These are phyloP conservation scores for Lophiotrema nucula DNA, from an alignment of 495 filamentous ascomycete genomes.

Conservation along the genomic window DNA sequence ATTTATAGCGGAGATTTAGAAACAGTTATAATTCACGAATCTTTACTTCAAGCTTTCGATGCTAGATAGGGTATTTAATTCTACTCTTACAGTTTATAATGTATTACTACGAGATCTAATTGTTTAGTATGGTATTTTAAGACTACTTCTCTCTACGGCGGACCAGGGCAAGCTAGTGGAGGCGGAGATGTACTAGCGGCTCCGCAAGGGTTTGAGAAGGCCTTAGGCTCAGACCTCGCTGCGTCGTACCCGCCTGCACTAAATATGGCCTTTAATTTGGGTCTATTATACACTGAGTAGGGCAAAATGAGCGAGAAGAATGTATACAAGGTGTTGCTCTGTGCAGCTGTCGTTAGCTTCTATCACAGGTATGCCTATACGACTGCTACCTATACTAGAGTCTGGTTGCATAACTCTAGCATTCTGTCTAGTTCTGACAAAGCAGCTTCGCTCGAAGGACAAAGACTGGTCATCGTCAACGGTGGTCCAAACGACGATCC, in stretches of 20 bases:
- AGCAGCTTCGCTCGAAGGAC: neutral
- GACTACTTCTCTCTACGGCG: no score
- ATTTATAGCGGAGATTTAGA: neutral
- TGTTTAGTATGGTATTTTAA: no score
- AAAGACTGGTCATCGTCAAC: neutral
- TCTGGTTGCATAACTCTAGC: neutral
- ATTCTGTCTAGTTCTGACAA: neutral
- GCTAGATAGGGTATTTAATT: no score
- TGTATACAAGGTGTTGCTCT: neutral
- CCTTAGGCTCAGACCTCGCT: neutral
- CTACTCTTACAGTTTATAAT: no score
- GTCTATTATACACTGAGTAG: neutral
- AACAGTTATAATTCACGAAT: no score
- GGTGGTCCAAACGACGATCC: neutral
- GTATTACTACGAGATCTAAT: no score
- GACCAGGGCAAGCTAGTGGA: neutral
- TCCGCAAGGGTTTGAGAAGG: neutral
- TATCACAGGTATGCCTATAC: no score
- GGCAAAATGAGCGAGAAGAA: neutral
- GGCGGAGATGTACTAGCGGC: neutral
- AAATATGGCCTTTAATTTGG: neutral
- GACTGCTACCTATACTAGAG: no score
- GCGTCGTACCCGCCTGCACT: neutral
- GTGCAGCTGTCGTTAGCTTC: no score
- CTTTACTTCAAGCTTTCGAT: no score